Evolutionary conservation across 345 rosid genomes (phyloP), one percentile per base, ranked within the genome.

Genomic region (Pistacia atlantica): DNA sequence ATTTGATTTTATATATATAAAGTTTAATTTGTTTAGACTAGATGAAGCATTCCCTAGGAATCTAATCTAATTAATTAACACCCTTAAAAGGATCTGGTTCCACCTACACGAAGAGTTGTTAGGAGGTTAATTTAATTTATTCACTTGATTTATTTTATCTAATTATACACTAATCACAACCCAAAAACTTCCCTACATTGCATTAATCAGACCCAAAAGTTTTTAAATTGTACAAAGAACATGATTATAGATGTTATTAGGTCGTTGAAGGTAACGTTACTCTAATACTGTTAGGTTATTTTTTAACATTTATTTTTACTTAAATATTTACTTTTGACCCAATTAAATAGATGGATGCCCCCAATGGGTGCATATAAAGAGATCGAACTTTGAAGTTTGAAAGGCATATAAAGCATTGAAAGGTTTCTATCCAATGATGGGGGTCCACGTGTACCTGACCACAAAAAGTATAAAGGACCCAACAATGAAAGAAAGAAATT

Each of bases 371-470:
- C 17, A 52, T 0, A 4, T 14, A 17, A 2, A 0, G 38, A 22
- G 51, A n/a, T 37, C 13, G 51, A 38, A 42, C 65, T 20, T 59
- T 11, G 56, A 71, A 35, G 4, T 59, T 45, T 13, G 0, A 35
- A 33, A 31, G 10, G 14, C 6, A 12, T 63, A 63, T 33, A 63
- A 37, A 70, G 51, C 49, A 37, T 2, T 16, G 72, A 77, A 22
- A 28, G 78, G 76, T 61, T 75, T 17, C 46, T 56, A 46, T 51
- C 66, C 65, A 76, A 75, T 35, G 78, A 56, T 68, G 48, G 33
- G 58, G 65, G 61, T 56, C 81, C 83, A 67, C 62, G 60, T 78
- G 80, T 58, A 72, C 57, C 51, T 12, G 22, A 71, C 65, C 48
- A 64, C 20, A 22, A 16, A 75, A 75, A 51, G 66, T 80, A 62